Evolutionary conservation across 2,329 filamentous ascomycete genomes (phyloP), one percentile per base, ranked within the genome.

Genomic region (Teratosphaeria zuluensis): DNA sequence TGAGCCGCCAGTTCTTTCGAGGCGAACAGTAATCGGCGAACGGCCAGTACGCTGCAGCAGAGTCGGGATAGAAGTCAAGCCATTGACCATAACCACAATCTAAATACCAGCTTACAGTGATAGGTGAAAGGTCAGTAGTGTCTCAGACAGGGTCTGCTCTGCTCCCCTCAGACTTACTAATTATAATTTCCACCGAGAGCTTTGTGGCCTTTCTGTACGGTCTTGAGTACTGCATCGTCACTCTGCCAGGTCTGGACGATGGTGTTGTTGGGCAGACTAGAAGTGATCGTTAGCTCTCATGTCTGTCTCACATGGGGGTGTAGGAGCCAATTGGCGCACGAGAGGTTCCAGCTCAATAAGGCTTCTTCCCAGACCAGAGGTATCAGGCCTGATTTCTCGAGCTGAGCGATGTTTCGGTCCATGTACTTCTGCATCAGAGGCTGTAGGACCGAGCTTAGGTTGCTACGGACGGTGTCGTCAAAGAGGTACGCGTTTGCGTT

Each of bases 281-380:
- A 28, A 28, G 24, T 28, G 24, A 28, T 28, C 24, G 24, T 28
- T 28, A 28, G 24, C 2, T 2, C 24, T 28, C 24, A 28, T 28
- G 24, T 28, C 24, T 28, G 24, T 28, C 24, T 28, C 24, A 28
- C 24, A 28, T 28, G 24, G 4, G 24, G 24, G 24, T 28, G 24
- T 28, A 28, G 24, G 24, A 4, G 33, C 7, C 33, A 35, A 6
- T 35, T 35, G 2, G 7, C 14, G 33, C 33, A 19, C 42, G n/a
- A 21, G 12, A 42, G 35, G 35, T 42, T 42, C 35, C 35, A 42
- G 4, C 1, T 12, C 5, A 42, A 14, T 11, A 42, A 77, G 80
- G 94, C 90, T 73, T 95, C 91, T 72, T 96, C 90, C 91, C 91
- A 95, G 0, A 92, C 88, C 24, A 95, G 77, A 0, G 90, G 89